These are phyloP conservation scores for Paramecium sexaurelia DNA, from an alignment of 73 alveolate genomes.

Conservation along the genomic window DNA sequence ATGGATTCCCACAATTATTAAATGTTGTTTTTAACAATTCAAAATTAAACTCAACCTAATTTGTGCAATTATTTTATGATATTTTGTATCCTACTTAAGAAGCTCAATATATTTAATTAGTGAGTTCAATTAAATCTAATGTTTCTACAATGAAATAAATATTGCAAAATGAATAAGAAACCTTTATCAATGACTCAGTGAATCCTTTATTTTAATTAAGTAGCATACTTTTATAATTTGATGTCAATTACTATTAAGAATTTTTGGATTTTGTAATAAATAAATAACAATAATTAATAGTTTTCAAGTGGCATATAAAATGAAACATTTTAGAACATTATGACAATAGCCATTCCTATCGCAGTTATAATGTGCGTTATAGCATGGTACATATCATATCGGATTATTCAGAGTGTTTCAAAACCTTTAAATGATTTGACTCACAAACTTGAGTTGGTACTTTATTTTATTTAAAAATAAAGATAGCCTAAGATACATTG, in stretches of 20 bases:
- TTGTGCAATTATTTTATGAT: background rate
- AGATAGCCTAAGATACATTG: conserved; percentile 29
- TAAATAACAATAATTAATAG: background rate
- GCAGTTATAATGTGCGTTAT: conserved; percentile 9
- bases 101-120: conserved; percentile 11
- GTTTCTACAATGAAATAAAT: background rate
- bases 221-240: background rate
- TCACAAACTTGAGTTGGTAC: conserved; percentile 30
- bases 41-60: background rate
- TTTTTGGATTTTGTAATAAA: background rate
- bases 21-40: background rate
- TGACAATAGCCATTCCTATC: conserved; percentile 31
- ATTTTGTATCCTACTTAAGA: background rate
- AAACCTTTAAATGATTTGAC: conserved; percentile 31
- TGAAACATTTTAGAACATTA: background rate
- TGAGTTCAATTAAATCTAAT: background rate
- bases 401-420: background rate
- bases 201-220: conserved; percentile 15
- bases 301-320: conserved; percentile 23
- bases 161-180: conserved; percentile 12
- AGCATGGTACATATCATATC: conserved; percentile 30
- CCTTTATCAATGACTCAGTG: background rate
- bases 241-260: background rate
- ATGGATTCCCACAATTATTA: background rate
- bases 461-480: background rate